Conservation (phyloP, 1,284 basidiomycete genomes). For the Tranzscheliella williamsii region DNA sequence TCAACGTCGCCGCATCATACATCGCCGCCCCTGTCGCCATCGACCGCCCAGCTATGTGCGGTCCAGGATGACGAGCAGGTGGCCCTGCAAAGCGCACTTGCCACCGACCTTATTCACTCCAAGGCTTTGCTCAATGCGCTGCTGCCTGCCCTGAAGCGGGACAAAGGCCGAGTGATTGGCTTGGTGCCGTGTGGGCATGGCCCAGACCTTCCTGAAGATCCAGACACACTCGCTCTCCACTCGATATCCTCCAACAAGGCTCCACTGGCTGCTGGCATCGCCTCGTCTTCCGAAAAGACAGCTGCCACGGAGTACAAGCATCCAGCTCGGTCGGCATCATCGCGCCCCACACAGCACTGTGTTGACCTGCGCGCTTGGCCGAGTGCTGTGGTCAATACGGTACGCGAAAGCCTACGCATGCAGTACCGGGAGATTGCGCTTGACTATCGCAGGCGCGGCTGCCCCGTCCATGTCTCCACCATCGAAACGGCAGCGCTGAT, state of each 20-base stretch:
- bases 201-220: conserved; percentile 21
- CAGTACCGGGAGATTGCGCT: conserved; percentile 21
- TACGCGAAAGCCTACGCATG: conserved; percentile 13
- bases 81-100: conserved; percentile 26
- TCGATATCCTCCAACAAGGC: too few relatives aligned
- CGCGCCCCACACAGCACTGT: too few relatives aligned
- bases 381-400: conserved; percentile 15
- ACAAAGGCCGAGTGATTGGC: conserved; percentile 32
- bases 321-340: too few relatives aligned
- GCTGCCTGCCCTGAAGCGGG: conserved; percentile 35
- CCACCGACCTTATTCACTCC: conserved; percentile 35
- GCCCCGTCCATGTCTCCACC: conserved; percentile 13
- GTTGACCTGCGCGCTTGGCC: conserved; percentile 24
- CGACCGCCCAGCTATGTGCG: conserved; percentile 9
- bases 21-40: conserved; percentile 34
- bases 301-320: too few relatives aligned
- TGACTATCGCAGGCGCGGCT: conserved; percentile 1
- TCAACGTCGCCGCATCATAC: conserved; percentile 11
- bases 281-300: too few relatives aligned
- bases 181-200: conserved; percentile 33
- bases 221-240: conserved; percentile 25
- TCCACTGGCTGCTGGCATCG: too few relatives aligned
- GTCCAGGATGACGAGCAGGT: conserved; percentile 30
- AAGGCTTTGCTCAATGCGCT: conserved; percentile 35
- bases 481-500: conserved; percentile 24